phyloP scores from a whole-genome alignment of 1,139 yeast species.

The Candida gigantensis region DNA sequence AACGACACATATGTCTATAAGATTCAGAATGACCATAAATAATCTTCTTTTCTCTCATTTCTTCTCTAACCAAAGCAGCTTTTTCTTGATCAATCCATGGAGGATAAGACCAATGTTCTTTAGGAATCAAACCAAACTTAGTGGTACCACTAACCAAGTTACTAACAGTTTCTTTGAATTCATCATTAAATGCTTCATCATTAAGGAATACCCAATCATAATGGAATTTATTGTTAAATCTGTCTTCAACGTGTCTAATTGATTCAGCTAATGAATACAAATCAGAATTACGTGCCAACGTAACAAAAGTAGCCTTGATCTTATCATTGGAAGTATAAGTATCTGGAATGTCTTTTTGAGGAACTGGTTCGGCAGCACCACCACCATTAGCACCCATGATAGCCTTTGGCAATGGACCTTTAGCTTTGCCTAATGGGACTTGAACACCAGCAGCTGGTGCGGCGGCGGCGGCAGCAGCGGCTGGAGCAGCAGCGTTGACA shows the following conservation, averaged over 20 bases:
- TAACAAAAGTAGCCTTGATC: constrained; percentile 47
- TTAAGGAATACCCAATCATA: constrained; percentile 52
- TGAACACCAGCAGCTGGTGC: constrained; percentile 10
- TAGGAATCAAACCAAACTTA: constrained; percentile 46
- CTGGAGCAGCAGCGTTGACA: not conserved
- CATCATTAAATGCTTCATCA: constrained; percentile 42
- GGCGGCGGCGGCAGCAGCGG: constrained; percentile 6
- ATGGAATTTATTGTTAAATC: constrained; percentile 43
- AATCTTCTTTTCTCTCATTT: constrained; percentile 52
- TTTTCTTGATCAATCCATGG: constrained; percentile 57
- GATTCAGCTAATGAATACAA: constrained; percentile 37
- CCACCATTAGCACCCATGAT: constrained; percentile 11
- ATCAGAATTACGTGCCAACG: constrained; percentile 47
- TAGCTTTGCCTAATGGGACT: constrained; percentile 10
- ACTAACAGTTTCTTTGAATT: constrained; percentile 37
- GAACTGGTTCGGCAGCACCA: constrained; percentile 13
- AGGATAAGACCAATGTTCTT: constrained; percentile 55
- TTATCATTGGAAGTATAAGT: constrained; percentile 22
- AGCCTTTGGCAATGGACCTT: constrained; percentile 12
- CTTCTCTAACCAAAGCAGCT: constrained; percentile 53
- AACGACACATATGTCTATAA: constrained; percentile 89
- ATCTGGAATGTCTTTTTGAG: constrained; percentile 14
- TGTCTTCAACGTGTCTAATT: constrained; percentile 47
- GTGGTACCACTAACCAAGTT: constrained; percentile 41
- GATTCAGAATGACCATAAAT: constrained; percentile 63